Evolutionary conservation across 306 rosid species (phyloP).

Genomic region (Pyrus communis): DNA sequence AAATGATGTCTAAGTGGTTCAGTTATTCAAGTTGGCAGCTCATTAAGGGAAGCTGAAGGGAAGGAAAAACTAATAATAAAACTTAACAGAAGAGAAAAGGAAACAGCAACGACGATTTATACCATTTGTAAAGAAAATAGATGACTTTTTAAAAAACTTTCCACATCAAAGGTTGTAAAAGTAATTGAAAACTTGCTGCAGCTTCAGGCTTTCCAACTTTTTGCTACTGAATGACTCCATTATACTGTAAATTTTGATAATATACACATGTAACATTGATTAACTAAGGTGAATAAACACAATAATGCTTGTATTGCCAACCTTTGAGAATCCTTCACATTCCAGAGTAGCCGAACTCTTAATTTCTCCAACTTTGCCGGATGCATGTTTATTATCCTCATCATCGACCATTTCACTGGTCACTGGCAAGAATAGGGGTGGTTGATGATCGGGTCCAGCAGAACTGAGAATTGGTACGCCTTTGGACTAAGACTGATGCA

Average conservation of each 20-base stretch:
- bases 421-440: constrained; percentile 57
- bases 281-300: constrained; percentile 4
- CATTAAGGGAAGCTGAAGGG: background rate
- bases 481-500: constrained; percentile 56
- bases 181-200: too few relatives aligned
- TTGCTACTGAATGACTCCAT: background rate
- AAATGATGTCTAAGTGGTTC: too few relatives aligned
- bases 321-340: constrained; percentile 65
- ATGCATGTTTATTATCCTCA: constrained; percentile 29
- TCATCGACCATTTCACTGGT: constrained; percentile 67
- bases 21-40: background rate
- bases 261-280: background rate
- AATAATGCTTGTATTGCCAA: constrained; percentile 26
- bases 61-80: background rate
- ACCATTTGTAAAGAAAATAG: background rate
- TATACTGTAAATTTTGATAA: background rate
- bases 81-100: background rate
- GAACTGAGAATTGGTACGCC: constrained; percentile 60
- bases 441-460: constrained; percentile 70
- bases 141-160: background rate
- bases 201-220: background rate
- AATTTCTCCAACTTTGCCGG: constrained; percentile 33
- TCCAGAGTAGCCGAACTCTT: constrained; percentile 43
- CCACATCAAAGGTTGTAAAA: background rate
- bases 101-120: background rate